Percentiles rank a stretch among this genome's conserved stretches.
Evolutionary conservation across 1,139 yeast genomes (phyloP).

Genomic region (Yamadazyma atlantica): DNA sequence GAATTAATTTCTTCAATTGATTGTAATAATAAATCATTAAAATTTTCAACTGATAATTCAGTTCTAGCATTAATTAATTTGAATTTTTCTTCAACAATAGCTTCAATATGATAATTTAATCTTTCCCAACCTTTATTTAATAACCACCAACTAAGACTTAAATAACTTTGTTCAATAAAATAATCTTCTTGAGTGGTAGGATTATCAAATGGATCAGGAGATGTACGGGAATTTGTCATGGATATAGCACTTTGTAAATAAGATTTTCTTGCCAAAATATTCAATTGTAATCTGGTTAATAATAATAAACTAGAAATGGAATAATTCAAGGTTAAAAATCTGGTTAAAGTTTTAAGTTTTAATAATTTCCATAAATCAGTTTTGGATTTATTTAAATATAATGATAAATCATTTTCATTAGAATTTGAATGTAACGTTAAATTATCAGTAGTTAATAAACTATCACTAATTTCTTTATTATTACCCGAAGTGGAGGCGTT

Average conservation of each 20-base stretch:
- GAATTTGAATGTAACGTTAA: constrained; percentile 34
- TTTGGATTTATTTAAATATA: constrained; percentile 51
- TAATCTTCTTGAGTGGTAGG: constrained; percentile 32
- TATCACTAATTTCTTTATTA: constrained; percentile 23
- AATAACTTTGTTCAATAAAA: constrained; percentile 75
- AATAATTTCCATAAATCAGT: constrained; percentile 84
- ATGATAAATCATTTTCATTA: constrained; percentile 27
- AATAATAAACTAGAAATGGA: constrained; percentile 68
- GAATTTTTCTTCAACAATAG: constrained; percentile 61
- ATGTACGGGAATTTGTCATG: constrained; percentile 46
- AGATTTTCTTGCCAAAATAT: constrained; percentile 82
- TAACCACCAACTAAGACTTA: constrained; percentile 93
- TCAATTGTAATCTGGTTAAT: constrained; percentile 81
- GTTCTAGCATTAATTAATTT: constrained; percentile 68
- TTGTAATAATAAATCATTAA: constrained; percentile 30
- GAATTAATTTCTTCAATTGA: constrained; percentile 20
- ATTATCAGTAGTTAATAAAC: constrained; percentile 41
- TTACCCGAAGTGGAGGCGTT: constrained; percentile 2
- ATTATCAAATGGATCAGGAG: constrained; percentile 14
- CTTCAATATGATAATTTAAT: constrained; percentile 54
- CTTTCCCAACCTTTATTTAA: constrained; percentile 81
- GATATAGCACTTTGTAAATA: constrained; percentile 77
- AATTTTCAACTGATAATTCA: constrained; percentile 62
- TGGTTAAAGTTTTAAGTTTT: constrained; percentile 70
- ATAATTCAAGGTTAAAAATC: constrained; percentile 72